phyloP scores from a whole-genome alignment of 2,329 filamentous ascomycete genomes.

The Fusarium siculi region DNA sequence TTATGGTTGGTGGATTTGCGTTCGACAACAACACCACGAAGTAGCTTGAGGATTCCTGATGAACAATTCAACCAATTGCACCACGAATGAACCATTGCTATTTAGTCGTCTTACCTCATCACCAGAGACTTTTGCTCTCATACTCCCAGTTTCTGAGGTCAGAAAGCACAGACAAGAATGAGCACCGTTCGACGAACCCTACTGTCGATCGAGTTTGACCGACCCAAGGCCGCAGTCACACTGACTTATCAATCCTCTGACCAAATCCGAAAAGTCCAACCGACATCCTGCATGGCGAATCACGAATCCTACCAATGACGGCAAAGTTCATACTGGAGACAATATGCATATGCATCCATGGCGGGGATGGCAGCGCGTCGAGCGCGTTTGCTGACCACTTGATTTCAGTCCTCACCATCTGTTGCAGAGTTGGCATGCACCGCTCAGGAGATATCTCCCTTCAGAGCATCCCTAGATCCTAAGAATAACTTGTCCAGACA shows the following conservation, averaged over 20 bases:
- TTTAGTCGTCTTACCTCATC: background rate
- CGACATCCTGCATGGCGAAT: constrained; percentile 25
- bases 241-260: constrained; percentile 15
- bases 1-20: background rate
- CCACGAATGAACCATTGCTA: background rate
- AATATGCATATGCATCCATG: constrained; percentile 33
- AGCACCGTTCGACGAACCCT: constrained; percentile 27
- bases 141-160: background rate
- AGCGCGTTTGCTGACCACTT: constrained; percentile 40
- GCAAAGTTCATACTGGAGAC: constrained; percentile 13
- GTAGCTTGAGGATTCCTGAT: background rate
- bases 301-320: constrained; percentile 33
- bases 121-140: background rate
- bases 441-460: constrained; percentile 34
- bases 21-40: background rate
- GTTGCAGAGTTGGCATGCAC: constrained; percentile 37
- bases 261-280: constrained; percentile 22
- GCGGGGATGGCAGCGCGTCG: constrained; percentile 34
- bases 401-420: constrained; percentile 19
- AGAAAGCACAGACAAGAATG: constrained; percentile 23
- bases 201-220: constrained; percentile 39
- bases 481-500: background rate
- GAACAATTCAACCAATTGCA: background rate
- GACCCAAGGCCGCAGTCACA: constrained; percentile 7
- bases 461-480: constrained; percentile 9